These are phyloP conservation scores for Dendrocalamus latiflorus DNA, from an alignment of 202 grass and related monocot genomes.

Conservation along the genomic window DNA sequence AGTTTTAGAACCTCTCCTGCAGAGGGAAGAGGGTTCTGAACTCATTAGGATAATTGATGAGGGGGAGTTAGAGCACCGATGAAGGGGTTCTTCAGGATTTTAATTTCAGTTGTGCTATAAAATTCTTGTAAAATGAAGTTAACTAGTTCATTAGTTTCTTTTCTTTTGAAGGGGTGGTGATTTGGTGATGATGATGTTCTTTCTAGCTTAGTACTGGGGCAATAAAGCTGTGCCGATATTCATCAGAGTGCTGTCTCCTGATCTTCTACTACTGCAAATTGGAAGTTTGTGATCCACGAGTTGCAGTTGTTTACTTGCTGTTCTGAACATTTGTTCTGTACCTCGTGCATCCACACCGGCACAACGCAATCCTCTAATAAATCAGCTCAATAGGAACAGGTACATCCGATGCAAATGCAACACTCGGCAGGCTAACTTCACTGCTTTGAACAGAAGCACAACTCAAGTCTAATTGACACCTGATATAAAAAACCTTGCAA, in stretches of 20 bases:
- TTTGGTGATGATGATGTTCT: background rate
- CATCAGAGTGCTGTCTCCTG: background rate
- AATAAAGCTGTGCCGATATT: background rate
- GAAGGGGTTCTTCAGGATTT: background rate
- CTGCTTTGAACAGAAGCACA: background rate
- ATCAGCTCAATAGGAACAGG: background rate
- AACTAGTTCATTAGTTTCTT: background rate
- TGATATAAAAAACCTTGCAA: background rate
- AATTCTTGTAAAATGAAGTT: background rate
- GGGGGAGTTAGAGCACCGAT: background rate
- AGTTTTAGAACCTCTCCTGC: background rate
- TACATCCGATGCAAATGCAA: background rate
- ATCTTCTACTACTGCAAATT: background rate
- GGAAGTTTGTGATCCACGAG: background rate
- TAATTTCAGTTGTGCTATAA: background rate
- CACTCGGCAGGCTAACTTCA: background rate
- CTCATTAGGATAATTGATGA: background rate
- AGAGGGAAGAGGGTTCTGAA: background rate
- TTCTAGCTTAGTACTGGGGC: background rate
- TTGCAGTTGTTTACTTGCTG: background rate
- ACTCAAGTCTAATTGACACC: background rate
- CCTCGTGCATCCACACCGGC: background rate
- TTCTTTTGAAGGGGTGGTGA: constrained; percentile 6
- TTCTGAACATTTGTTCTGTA: background rate
- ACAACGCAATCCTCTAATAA: background rate